Base-by-base conservation (phyloP, 2,329 filamentous ascomycete genomes). In the Calycina marina region DNA sequence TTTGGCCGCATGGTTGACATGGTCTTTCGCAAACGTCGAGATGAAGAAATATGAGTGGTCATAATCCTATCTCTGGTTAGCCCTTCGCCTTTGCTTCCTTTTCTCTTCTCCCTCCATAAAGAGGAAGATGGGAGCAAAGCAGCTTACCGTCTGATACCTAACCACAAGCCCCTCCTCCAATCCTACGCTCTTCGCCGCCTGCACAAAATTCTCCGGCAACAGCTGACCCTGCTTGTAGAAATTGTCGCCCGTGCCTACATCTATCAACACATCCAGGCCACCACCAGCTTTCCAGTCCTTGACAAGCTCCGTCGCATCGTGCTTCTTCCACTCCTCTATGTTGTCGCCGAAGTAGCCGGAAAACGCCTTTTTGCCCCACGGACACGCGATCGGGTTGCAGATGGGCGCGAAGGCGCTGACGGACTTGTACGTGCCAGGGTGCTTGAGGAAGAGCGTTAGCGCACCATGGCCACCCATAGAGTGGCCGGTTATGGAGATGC, bases 21-120 rank as follows among this genome's bases (percentile, higher is more conserved):
- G 90, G 28, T 40, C 38, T 18, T 82, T 77, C 26, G 78, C 72
- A 55, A 98, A 98, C 11, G 74, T 75, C 20, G 86, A 77, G 65
- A 98, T 92, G 59, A 93, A 94, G 60, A 75, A 98, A 62, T 98
- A 98, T 40, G 84, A 93, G 61, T 98, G 90, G 56, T 98, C 90
- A 53, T 98, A 96, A 40, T 76, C 85, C 60, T 81, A 51, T 25
- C n/a, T n/a, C n/a, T 22, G 12, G 12, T 8, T 15, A 17, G 17
- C 43, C 34, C 48, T 40, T 31, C 36, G 15, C 16, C 9, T 26
- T 10, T 14, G n/a, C 31, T 9, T 10, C 10, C 18, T 14, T n/a
- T 12, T 18, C 9, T 22, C 15, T n/a, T 10, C 11, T 13, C 17
- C n/a, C n/a, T n/a, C n/a, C n/a, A n/a, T n/a, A n/a, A n/a, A n/a